phyloP scores from a whole-genome alignment of 352 stramenopile species.

The Phytophthora capsici region DNA sequence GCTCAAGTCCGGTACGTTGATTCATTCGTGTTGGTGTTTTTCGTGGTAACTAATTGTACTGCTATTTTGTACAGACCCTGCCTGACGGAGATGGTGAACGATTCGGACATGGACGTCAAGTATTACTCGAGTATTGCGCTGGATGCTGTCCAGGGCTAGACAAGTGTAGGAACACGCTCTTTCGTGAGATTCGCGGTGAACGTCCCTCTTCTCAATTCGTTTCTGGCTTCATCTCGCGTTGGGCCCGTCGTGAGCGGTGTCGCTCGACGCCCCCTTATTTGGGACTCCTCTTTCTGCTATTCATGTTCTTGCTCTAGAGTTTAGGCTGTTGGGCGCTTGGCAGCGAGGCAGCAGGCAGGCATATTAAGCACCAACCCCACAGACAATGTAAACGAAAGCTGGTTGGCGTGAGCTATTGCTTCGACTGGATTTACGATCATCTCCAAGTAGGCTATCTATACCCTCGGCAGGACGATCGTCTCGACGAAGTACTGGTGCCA shows the following conservation, averaged over 20 bases:
- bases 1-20: constrained; percentile 74
- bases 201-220: constrained; percentile 30
- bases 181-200: constrained; percentile 29
- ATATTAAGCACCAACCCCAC: constrained; percentile 18
- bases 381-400: constrained; percentile 39
- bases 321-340: constrained; percentile 31
- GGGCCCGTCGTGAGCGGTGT: constrained; percentile 8
- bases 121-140: constrained; percentile 87
- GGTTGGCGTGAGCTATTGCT: constrained; percentile 11
- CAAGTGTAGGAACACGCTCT: constrained; percentile 39
- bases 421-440: not conserved
- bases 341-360: constrained; percentile 19
- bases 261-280: constrained; percentile 1
- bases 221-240: constrained; percentile 33
- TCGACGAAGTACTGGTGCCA: constrained; percentile 97
- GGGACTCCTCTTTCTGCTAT: constrained; percentile 25
- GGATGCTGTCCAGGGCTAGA: constrained; percentile 75
- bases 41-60: constrained; percentile 2
- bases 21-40: not conserved
- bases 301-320: constrained; percentile 37
- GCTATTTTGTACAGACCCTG: constrained; percentile 55
- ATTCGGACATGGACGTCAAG: constrained; percentile 86
- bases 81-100: constrained; percentile 77
- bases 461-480: constrained; percentile 56
- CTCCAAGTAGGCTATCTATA: constrained; percentile 38